These are phyloP conservation scores for Nakazawaea siamensis DNA, from an alignment of 805 yeast species.

Conservation along the genomic window DNA sequence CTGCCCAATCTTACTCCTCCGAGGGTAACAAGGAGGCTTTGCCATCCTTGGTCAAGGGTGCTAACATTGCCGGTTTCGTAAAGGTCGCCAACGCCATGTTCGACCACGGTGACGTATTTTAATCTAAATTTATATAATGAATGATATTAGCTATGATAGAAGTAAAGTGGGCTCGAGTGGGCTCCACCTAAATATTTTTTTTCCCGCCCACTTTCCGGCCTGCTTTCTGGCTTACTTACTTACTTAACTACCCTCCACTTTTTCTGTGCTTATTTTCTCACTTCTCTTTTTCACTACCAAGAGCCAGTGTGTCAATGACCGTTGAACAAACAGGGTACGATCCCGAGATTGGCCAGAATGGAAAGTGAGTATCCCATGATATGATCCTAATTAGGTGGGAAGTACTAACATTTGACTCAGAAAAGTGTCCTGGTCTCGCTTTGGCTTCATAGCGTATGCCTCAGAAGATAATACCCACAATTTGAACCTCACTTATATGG, in stretches of 20 bases:
- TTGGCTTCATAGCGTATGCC: slow-evolving; percentile 75
- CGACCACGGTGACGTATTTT: slow-evolving; percentile 82
- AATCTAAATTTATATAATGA: slow-evolving; percentile 12
- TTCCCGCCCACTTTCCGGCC: too few relatives aligned
- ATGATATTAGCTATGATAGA: neutral
- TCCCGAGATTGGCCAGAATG: slow-evolving; percentile 2
- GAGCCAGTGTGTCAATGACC: slow-evolving; percentile 1
- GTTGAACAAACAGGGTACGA: slow-evolving; percentile 3
- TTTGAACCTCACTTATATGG: slow-evolving; percentile 57
- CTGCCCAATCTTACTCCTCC: slow-evolving; percentile 73
- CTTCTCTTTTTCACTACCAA: too few relatives aligned
- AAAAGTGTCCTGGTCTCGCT: slow-evolving; percentile 68
- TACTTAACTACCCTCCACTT: too few relatives aligned
- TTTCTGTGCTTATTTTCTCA: too few relatives aligned
- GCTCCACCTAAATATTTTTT: too few relatives aligned
- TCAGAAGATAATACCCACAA: slow-evolving; percentile 27
- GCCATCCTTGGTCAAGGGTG: slow-evolving; percentile 97
- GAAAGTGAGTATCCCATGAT: slow-evolving; percentile 3
- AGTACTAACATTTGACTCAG: slow-evolving; percentile 7
- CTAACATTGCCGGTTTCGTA: slow-evolving; percentile 97
- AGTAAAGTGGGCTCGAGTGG: too few relatives aligned
- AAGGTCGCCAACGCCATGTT: slow-evolving; percentile 98
- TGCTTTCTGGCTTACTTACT: too few relatives aligned
- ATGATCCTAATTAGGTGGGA: neutral
- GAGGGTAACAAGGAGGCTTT: slow-evolving; percentile 57